Evolutionary conservation across 768 basidiomycete genomes (phyloP).

Genomic region (Lentinus tigrinus): DNA sequence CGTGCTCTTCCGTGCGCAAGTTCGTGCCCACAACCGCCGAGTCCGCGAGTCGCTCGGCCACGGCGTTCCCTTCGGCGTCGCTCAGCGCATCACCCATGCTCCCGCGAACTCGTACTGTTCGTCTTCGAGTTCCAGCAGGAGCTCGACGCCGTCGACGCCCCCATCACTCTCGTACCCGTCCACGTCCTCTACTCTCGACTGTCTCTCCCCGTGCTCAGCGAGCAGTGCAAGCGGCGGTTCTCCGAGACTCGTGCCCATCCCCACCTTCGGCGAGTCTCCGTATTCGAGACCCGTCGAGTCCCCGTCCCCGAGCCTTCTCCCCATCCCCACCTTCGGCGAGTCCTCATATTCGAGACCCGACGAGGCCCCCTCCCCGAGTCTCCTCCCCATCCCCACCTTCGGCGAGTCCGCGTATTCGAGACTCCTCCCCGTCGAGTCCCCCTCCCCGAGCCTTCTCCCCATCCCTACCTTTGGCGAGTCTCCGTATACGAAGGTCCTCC

Average conservation of each 20-base stretch:
- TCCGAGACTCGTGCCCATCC: too few species aligned
- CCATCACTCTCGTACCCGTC: background rate
- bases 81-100: background rate
- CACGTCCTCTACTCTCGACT: background rate
- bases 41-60: constrained; percentile 2
- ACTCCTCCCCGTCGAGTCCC: constrained; percentile 7
- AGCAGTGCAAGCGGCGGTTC: background rate
- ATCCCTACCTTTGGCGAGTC: too few species aligned
- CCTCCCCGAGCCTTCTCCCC: constrained; percentile 1
- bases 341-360: too few species aligned
- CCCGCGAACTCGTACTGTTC: background rate
- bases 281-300: too few species aligned
- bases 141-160: background rate
- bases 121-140: background rate
- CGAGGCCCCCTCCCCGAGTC: constrained; percentile 13
- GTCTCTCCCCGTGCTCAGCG: background rate
- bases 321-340: too few species aligned
- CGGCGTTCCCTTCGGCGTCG: background rate
- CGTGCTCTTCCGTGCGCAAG: constrained; percentile 10
- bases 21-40: constrained; percentile 7
- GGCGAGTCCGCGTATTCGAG: background rate
- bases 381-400: constrained; percentile 10
- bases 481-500: too few species aligned
- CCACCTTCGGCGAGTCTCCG: too few species aligned
- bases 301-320: too few species aligned